Evolutionary conservation across 805 yeast genomes (phyloP).

Genomic region (Starmerella khaoyaiensis): DNA sequence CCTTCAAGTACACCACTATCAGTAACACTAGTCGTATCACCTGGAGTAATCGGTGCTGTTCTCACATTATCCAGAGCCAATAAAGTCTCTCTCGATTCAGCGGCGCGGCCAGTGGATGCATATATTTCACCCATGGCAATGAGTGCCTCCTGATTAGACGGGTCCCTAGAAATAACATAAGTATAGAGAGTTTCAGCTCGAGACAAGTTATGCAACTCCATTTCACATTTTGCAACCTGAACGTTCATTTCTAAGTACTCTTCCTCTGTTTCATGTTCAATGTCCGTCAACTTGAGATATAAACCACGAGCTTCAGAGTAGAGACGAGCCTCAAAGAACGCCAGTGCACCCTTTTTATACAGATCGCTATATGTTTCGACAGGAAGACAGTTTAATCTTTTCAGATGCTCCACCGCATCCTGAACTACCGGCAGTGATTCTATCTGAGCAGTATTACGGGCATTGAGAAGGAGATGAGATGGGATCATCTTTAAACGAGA

Average conservation of each 20-base stretch:
- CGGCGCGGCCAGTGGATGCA: slow-evolving; percentile 31
- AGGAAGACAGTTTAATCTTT: slow-evolving; percentile 43
- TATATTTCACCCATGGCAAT: slow-evolving; percentile 72
- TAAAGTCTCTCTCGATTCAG: slow-evolving; percentile 22
- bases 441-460: slow-evolving; percentile 7
- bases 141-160: slow-evolving; percentile 53
- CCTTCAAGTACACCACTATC: too few species aligned
- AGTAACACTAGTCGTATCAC: slow-evolving; percentile 1
- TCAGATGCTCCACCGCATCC: slow-evolving; percentile 66
- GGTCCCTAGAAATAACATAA: slow-evolving; percentile 22
- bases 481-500: slow-evolving; percentile 48
- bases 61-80: slow-evolving; percentile 11
- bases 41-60: background rate
- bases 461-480: slow-evolving; percentile 12
- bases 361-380: slow-evolving; percentile 54
- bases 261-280: slow-evolving; percentile 21
- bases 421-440: slow-evolving; percentile 33
- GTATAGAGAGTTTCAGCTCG: slow-evolving; percentile 25
- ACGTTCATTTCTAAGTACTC: slow-evolving; percentile 31
- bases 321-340: slow-evolving; percentile 53
- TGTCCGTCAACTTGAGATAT: slow-evolving; percentile 42
- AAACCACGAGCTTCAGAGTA: slow-evolving; percentile 66
- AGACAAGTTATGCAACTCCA: slow-evolving; percentile 43
- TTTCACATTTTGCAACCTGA: slow-evolving; percentile 63
- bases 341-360: slow-evolving; percentile 61